A percentile compares a stretch with the other conserved stretches of the same genome.
phyloP scores from a whole-genome alignment of 176 grass and related monocot species.

The Oryza glaberrima region DNA sequence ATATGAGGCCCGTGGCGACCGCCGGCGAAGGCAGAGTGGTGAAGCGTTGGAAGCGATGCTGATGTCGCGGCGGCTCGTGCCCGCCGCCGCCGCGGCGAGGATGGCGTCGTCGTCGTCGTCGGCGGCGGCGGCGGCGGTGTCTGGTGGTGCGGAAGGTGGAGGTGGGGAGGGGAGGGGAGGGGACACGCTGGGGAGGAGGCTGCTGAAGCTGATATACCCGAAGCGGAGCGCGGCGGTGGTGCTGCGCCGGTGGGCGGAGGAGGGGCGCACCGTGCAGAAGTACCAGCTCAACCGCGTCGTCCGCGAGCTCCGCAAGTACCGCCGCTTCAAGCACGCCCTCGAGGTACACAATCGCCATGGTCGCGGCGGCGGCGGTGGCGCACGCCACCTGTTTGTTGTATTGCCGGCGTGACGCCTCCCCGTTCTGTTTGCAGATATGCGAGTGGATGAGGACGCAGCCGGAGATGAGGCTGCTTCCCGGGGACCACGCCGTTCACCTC shows the following conservation, averaged over 20 bases:
- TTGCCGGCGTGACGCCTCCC: conserved; percentile 4
- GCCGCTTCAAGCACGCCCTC: conserved; percentile 84
- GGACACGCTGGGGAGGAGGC: conserved; percentile 62
- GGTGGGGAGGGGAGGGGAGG: neutral
- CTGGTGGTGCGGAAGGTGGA: neutral
- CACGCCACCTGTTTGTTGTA: conserved; percentile 39
- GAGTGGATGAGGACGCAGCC: conserved; percentile 86
- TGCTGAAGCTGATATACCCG: conserved; percentile 65
- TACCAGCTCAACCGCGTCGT: conserved; percentile 92
- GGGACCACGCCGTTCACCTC: conserved; percentile 85
- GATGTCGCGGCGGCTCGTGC: conserved; percentile 47
- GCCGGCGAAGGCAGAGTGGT: no score
- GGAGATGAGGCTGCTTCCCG: conserved; percentile 70
- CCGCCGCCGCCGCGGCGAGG: conserved; percentile 31
- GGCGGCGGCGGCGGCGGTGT: neutral
- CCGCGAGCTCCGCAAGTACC: conserved; percentile 79
- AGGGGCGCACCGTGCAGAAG: conserved; percentile 73
- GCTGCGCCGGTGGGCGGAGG: conserved; percentile 67
- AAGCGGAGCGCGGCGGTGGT: conserved; percentile 79
- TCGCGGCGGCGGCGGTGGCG: neutral
- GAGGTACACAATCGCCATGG: conserved; percentile 41
- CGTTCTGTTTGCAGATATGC: conserved; percentile 51
- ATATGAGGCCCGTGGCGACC: neutral
- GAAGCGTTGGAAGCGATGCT: neutral
- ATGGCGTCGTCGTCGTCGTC: conserved; percentile 27